Conservation (phyloP, 495 filamentous ascomycete species). For the Aspergillus mulundensis region DNA sequence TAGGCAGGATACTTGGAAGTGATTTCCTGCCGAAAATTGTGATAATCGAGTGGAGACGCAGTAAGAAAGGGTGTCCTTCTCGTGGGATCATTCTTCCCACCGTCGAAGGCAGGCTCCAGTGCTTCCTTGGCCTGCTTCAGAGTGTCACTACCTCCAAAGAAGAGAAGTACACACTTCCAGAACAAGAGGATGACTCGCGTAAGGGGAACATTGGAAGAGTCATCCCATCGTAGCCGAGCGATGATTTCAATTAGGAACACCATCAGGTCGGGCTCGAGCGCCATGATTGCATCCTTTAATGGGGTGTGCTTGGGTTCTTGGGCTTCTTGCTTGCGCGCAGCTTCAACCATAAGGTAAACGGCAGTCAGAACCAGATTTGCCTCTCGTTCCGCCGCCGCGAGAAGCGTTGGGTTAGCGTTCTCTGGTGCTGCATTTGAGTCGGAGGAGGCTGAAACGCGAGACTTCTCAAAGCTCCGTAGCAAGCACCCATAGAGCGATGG, state of each 20-base stretch:
- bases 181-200: slow-evolving; percentile 71
- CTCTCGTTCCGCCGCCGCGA: slow-evolving; percentile 42
- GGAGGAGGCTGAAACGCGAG: slow-evolving; percentile 22
- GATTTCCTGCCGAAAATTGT: slow-evolving; percentile 93
- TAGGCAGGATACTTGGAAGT: slow-evolving; percentile 99
- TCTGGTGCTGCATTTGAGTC: slow-evolving; percentile 35
- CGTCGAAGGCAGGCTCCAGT: slow-evolving; percentile 34
- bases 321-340: slow-evolving; percentile 48
- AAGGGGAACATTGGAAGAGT: slow-evolving; percentile 60
- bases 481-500: slow-evolving; percentile 57
- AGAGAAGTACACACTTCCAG: slow-evolving; percentile 85
- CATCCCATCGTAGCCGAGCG: slow-evolving; percentile 83
- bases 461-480: slow-evolving; percentile 53
- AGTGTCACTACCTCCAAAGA: slow-evolving; percentile 72
- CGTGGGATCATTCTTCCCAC: slow-evolving; percentile 30
- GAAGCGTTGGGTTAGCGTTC: slow-evolving; percentile 27
- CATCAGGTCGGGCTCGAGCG: slow-evolving; percentile 63
- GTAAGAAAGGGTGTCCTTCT: slow-evolving; percentile 62
- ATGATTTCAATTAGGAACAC: slow-evolving; percentile 71
- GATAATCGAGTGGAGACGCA: slow-evolving; percentile 92
- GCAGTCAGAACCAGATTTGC: slow-evolving; percentile 54
- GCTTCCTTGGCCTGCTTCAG: slow-evolving; percentile 69
- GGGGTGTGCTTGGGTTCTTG: slow-evolving; percentile 20
- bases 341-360: slow-evolving; percentile 70
- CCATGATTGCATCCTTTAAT: slow-evolving; percentile 36